Evolutionary conservation across 257 asterid species (phyloP), one percentile per base, ranked within the genome.

Genomic region (Datura wrightii): DNA sequence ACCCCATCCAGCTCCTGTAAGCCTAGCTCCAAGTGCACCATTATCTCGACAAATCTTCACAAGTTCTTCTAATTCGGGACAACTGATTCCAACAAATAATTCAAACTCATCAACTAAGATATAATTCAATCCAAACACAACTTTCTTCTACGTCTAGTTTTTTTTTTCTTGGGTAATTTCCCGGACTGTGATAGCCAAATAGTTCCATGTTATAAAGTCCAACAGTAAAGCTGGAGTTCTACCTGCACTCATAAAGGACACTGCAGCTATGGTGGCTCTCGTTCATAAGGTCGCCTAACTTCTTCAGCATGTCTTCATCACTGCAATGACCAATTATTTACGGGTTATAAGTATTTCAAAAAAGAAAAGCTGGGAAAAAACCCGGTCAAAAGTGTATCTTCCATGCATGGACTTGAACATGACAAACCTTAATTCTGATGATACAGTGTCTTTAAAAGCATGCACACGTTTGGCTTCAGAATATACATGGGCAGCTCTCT

Each of bases 1-100:
- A 69, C 99, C 99, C 99, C 99, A 97, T 85, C 99, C 98, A 4
- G 99, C 99, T 80, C 99, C 98, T 0, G 99, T 97, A 13, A 97
- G 98, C 91, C 98, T 93, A 3, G 98, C 97, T 71, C 99, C 99
- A 1, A 97, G 91, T 56, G 98, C 98, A 79, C 97, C 97, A 74
- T 97, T 95, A 42, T 92, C 93, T 3, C 96, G 92, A 71, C 91
- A 91, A 66, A 84, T 80, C 87, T 91, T 90, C 18, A 94, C 97
- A 16, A 95, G 99, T 90, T 97, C 99, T 88, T 97, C 98, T 87
- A 97, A 86, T 90, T 97, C 99, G 0, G 97, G 97, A 59, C 98
- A 94, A 88, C 99, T 24, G 31, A 24, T 24, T 24, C 31, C 31
- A 24, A 24, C 31, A 24, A 24, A 24, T 24, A 24, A 24, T 24